Conservation (phyloP, 2,329 filamentous ascomycete species). For the Cladosporium sphaerospermum region DNA sequence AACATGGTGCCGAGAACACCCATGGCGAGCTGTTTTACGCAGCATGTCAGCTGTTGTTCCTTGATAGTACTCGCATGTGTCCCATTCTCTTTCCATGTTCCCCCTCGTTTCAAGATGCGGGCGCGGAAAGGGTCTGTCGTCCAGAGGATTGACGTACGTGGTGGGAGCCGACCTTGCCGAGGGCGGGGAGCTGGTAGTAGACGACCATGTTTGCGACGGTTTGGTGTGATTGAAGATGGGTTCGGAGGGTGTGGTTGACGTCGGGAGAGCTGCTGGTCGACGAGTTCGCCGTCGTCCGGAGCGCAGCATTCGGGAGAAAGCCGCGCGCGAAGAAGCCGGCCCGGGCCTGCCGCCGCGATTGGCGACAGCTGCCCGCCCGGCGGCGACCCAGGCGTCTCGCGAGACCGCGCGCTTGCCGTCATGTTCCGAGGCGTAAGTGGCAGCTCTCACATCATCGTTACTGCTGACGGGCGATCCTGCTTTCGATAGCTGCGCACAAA, state of each 20-base stretch:
- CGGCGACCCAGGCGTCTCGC: no score
- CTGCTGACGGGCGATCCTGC: not conserved
- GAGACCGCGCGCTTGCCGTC: no score
- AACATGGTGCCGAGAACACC: slow-evolving; percentile 48
- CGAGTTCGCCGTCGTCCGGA: not conserved
- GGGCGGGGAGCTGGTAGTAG: slow-evolving; percentile 46
- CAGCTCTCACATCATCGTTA: not conserved
- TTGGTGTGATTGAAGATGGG: slow-evolving; percentile 4
- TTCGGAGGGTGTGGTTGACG: not conserved
- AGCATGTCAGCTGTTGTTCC: slow-evolving; percentile 2
- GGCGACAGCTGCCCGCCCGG: no score
- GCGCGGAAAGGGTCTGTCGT: slow-evolving; percentile 8
- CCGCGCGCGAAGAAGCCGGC: no score
- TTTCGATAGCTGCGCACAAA: no score
- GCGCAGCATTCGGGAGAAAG: not conserved
- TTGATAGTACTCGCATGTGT: no score
- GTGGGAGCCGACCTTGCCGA: slow-evolving; percentile 48
- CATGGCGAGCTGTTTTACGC: slow-evolving; percentile 51
- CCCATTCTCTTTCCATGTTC: not conserved
- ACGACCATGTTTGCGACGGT: slow-evolving; percentile 39
- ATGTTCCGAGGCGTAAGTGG: no score
- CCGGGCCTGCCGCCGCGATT: no score
- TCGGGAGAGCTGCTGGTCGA: not conserved
- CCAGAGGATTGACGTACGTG: slow-evolving; percentile 36
- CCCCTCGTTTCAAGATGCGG: not conserved